Evolutionary conservation across 345 rosid species (phyloP).

Genomic region (Rhodamnia rubescens): DNA sequence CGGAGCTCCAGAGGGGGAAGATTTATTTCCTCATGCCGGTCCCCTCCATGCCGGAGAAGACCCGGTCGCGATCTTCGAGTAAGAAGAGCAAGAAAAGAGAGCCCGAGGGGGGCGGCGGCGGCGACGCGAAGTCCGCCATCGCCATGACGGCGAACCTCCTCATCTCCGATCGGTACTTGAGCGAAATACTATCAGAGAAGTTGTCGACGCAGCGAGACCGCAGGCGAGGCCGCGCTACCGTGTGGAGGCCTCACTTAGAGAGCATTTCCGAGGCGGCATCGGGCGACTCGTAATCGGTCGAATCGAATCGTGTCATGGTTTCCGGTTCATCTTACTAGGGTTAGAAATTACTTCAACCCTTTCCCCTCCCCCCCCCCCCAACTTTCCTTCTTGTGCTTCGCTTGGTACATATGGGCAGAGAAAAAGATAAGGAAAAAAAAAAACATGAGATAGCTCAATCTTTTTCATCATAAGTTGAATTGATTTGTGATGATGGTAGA

Average conservation of each 20-base stretch:
- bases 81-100: conserved; percentile 8
- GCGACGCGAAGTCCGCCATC: background rate
- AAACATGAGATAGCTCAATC: background rate
- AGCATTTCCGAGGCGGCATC: conserved; percentile 59
- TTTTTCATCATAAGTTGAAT: background rate
- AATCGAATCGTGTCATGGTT: background rate
- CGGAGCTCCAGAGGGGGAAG: conserved; percentile 88
- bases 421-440: background rate
- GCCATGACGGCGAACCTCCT: conserved; percentile 15
- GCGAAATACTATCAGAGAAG: conserved; percentile 89
- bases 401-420: background rate
- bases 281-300: conserved; percentile 7
- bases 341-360: background rate
- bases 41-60: conserved; percentile 21
- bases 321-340: background rate
- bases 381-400: background rate
- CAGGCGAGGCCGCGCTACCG: conserved; percentile 76
- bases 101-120: background rate
- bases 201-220: conserved; percentile 64
- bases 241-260: conserved; percentile 95
- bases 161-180: conserved; percentile 71
- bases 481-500: background rate
- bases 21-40: conserved; percentile 84
- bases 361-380: background rate
- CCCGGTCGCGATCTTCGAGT: conserved; percentile 12